Percentiles rank a stretch among this genome's conserved stretches.
These are phyloP conservation scores for Solanum microdontum DNA, from an alignment of 257 asterid genomes.

Conservation along the genomic window DNA sequence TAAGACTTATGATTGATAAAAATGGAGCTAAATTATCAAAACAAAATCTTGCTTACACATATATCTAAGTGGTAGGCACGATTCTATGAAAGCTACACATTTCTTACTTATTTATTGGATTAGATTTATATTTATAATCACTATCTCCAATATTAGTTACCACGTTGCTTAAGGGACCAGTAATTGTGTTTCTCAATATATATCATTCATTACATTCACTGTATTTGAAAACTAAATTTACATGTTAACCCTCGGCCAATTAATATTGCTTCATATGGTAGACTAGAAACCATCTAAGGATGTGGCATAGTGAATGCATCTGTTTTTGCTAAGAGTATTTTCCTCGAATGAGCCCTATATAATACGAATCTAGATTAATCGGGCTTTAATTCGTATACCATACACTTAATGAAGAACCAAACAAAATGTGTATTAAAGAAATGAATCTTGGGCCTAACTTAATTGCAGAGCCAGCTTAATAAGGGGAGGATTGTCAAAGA, in stretches of 20 bases:
- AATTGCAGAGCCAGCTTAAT: not conserved
- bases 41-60: not conserved
- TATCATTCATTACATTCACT: not conserved
- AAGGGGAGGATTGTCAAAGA: not conserved
- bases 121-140: not conserved
- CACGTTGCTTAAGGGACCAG: not conserved
- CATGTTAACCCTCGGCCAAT: not conserved
- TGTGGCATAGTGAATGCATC: not conserved
- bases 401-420: not conserved
- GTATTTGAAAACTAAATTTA: not conserved
- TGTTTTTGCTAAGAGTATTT: too few species aligned
- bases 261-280: not conserved
- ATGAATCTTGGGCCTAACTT: not conserved
- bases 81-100: not conserved
- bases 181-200: not conserved
- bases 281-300: not conserved
- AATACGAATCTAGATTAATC: not conserved
- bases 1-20: not conserved
- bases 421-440: not conserved
- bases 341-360: not conserved
- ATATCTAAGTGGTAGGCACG: not conserved
- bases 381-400: rapidly evolving
- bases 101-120: not conserved
- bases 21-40: not conserved
- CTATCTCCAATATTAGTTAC: not conserved